Conservation (phyloP, 2,329 filamentous ascomycete species). For the Diaporthe sp. region DNA sequence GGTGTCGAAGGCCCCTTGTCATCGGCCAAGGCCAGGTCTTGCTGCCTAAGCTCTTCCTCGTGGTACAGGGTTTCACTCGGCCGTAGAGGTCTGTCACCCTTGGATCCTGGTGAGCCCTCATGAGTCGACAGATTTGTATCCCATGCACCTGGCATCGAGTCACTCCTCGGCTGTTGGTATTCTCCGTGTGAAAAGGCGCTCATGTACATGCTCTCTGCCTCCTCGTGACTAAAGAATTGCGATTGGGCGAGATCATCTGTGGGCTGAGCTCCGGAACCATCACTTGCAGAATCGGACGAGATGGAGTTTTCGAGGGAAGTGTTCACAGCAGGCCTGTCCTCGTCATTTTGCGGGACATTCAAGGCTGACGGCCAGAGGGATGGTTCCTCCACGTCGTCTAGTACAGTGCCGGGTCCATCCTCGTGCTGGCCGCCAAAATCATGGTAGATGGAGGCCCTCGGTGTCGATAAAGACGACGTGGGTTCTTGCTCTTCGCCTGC, state of each 20-base stretch:
- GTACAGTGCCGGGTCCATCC: background rate
- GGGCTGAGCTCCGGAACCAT: slow-evolving; percentile 47
- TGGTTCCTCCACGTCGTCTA: slow-evolving; percentile 46
- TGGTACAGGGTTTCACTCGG: too few relatives aligned
- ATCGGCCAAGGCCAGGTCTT: background rate
- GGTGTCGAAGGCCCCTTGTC: background rate
- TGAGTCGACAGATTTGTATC: slow-evolving; percentile 53
- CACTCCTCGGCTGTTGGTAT: slow-evolving; percentile 47
- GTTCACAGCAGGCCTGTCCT: background rate
- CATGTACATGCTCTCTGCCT: slow-evolving; percentile 91
- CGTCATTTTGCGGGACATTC: background rate
- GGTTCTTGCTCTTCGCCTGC: slow-evolving; percentile 50
- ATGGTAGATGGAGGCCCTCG: slow-evolving; percentile 64
- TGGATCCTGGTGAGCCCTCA: slow-evolving; percentile 38
- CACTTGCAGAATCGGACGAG: slow-evolving; percentile 47
- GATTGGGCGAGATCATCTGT: slow-evolving; percentile 72
- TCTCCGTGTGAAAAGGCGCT: slow-evolving; percentile 72
- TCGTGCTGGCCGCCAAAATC: slow-evolving; percentile 46
- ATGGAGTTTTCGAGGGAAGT: slow-evolving; percentile 38
- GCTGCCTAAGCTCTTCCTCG: background rate
- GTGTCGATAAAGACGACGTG: slow-evolving; percentile 60
- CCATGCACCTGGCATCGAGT: slow-evolving; percentile 67
- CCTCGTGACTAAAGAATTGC: slow-evolving; percentile 81
- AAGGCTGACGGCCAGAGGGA: slow-evolving; percentile 48
- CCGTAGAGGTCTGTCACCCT: background rate